These are phyloP conservation scores for Trichophyton equinum DNA, from an alignment of 2,329 filamentous ascomycete genomes.

Conservation along the genomic window DNA sequence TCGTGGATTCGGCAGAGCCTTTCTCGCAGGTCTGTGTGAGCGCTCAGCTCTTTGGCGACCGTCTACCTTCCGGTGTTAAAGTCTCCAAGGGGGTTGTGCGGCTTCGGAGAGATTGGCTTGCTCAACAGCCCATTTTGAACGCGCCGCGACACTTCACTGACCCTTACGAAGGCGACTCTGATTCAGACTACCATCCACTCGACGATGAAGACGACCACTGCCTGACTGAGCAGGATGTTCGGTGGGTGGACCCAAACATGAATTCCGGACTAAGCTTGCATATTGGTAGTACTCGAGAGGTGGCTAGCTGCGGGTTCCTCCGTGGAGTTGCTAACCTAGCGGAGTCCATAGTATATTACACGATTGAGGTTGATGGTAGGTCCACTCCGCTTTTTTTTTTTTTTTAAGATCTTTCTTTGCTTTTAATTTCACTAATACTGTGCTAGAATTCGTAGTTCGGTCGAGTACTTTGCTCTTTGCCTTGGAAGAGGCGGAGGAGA, in stretches of 20 bases:
- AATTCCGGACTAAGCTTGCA: slow-evolving; percentile 42
- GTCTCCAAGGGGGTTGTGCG: slow-evolving; percentile 57
- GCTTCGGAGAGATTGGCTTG: slow-evolving; percentile 62
- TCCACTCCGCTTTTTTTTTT: neutral
- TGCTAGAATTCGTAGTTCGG: slow-evolving; percentile 53
- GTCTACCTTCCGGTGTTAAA: slow-evolving; percentile 52
- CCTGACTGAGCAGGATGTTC: slow-evolving; percentile 53
- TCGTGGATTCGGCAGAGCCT: neutral
- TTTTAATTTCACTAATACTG: neutral
- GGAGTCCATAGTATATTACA: slow-evolving; percentile 37
- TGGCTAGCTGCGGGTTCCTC: slow-evolving; percentile 38
- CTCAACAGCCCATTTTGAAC: slow-evolving; percentile 25
- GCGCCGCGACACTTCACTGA: slow-evolving; percentile 5
- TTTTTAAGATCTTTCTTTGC: neutral
- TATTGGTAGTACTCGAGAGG: slow-evolving; percentile 47
- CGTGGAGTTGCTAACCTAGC: neutral
- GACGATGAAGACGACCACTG: neutral
- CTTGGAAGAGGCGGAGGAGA: slow-evolving; percentile 41
- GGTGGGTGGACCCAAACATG: slow-evolving; percentile 44
- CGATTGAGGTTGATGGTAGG: slow-evolving; percentile 57
- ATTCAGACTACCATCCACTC: neutral
- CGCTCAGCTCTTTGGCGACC: slow-evolving; percentile 55
- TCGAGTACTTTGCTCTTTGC: slow-evolving; percentile 51
- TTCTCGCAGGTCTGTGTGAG: slow-evolving; percentile 44
- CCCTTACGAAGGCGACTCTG: neutral